Percentiles rank a stretch among this genome's conserved stretches.
Evolutionary conservation across 2,329 filamentous ascomycete species (phyloP).

Genomic region (Neobulgaria alba): DNA sequence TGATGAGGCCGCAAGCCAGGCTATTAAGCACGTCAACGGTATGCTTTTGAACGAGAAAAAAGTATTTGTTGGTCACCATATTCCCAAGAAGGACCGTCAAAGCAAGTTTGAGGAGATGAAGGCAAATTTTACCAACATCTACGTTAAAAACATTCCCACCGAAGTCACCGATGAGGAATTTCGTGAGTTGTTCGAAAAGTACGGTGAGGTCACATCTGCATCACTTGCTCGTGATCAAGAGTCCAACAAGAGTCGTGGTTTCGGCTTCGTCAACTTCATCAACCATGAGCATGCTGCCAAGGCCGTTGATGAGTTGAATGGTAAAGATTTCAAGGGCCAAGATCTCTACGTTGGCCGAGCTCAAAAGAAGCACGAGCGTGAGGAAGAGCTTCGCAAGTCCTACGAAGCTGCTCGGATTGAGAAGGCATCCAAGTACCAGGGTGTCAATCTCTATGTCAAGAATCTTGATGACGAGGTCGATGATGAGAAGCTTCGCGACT

Average conservation of each 20-base stretch:
- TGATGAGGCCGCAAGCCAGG: slow-evolving; percentile 89
- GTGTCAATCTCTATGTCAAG: slow-evolving; percentile 99
- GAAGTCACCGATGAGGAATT: slow-evolving; percentile 92
- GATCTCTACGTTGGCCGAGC: slow-evolving; percentile 96
- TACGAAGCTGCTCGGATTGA: slow-evolving; percentile 96
- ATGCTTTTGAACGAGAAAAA: slow-evolving; percentile 99
- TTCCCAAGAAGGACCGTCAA: slow-evolving; percentile 99
- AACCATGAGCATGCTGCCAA: slow-evolving; percentile 78
- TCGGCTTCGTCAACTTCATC: slow-evolving; percentile 93
- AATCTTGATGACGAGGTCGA: slow-evolving; percentile 96
- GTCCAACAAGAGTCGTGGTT: slow-evolving; percentile 82
- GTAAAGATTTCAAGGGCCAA: slow-evolving; percentile 85
- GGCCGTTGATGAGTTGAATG: slow-evolving; percentile 87
- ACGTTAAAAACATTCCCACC: slow-evolving; percentile 91
- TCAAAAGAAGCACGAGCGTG: slow-evolving; percentile 99
- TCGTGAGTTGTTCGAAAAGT: slow-evolving; percentile 84
- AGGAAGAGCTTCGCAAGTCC: slow-evolving; percentile 97
- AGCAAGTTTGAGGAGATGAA: slow-evolving; percentile 99
- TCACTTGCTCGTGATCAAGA: slow-evolving; percentile 84
- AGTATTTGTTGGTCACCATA: slow-evolving; percentile 98
- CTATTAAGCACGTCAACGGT: slow-evolving; percentile 99
- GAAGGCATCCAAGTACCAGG: slow-evolving; percentile 99
- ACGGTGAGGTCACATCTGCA: slow-evolving; percentile 89
- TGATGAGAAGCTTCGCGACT: slow-evolving; percentile 91
- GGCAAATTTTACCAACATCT: slow-evolving; percentile 99